Percentiles rank a stretch among this genome's conserved stretches.
phyloP scores from a whole-genome alignment of 2,329 filamentous ascomycete genomes.

The Beauveria sp. region DNA sequence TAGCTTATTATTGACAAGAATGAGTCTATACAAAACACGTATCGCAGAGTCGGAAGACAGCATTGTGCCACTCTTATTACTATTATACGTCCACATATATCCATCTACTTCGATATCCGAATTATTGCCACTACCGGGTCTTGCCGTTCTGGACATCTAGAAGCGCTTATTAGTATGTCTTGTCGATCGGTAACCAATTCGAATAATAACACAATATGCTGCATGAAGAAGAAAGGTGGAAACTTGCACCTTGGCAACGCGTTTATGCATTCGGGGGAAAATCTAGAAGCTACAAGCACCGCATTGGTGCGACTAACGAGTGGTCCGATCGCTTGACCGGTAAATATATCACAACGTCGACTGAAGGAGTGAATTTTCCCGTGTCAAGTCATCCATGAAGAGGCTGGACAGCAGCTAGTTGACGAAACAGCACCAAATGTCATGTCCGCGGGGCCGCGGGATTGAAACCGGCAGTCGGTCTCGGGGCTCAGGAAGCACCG shows the following conservation, averaged over 20 bases:
- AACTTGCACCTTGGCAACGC: background rate
- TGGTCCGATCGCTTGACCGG: background rate
- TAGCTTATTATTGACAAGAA: too few relatives aligned
- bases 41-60: too few relatives aligned
- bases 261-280: background rate
- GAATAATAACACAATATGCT: background rate
- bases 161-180: too few relatives aligned
- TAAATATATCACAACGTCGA: background rate
- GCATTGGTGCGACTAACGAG: background rate
- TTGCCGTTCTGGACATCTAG: too few relatives aligned
- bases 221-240: background rate
- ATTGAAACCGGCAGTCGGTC: conserved; percentile 6
- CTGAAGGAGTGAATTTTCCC: background rate
- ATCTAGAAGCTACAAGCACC: background rate
- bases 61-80: too few relatives aligned
- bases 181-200: too few relatives aligned
- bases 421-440: too few relatives aligned
- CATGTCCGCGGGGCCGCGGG: conserved; percentile 9
- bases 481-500: conserved; percentile 11
- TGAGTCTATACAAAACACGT: too few relatives aligned
- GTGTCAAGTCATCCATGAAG: background rate
- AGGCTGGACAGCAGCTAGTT: background rate
- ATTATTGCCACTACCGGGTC: background rate
- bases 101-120: background rate
- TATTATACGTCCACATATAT: too few relatives aligned